Evolutionary conservation across 1,284 basidiomycete species (phyloP), one percentile per base, ranked within the genome.

Genomic region (Polyporus tsugae): DNA sequence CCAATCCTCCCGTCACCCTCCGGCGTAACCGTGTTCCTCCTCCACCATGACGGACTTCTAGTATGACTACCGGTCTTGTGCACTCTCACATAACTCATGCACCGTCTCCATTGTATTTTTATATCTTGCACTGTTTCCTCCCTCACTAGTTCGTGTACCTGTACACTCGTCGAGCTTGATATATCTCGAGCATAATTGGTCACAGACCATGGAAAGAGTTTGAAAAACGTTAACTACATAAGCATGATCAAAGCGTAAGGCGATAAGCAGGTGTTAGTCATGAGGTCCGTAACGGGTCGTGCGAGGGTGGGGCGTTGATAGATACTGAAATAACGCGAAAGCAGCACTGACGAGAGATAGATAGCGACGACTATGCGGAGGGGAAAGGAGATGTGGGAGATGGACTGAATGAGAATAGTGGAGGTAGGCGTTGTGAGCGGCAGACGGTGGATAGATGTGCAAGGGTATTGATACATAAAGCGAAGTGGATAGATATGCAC

Each of bases 1-100:
- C 35, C 60, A 79, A 75, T 64, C 33, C 70, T 2, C 79, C 79
- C 2, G 75, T 81, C 25, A 69, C 70, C 25, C 67, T 81, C 38
- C 75, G 76, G 39, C 76, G 80, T 19, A 75, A 80, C 69, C 77
- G 80, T 49, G 76, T 78, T 13, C 74, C 70, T 19, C 76, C 78
- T 22, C 73, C 78, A 55, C 70, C 74, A 49, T 36, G 44, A 33
- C 36, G 15, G 15, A 33, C 42, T 44, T 62, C 33, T 53, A n/a
- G n/a, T n/a, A 36, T 49, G 15, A 17, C 33, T 65, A 49, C 10
- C 22, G 66, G n/a, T 65, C 64, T 59, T 55, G 61, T 66, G 63
- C 62, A 52, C 33, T 60, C 38, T 42, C n/a, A 64, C 33, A 49
- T 63, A 42, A 63, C 46, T 53, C 42, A 22, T 55, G 13, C 25